phyloP scores from a whole-genome alignment of 177 flowering plant species.

The Telopea speciosissima region DNA sequence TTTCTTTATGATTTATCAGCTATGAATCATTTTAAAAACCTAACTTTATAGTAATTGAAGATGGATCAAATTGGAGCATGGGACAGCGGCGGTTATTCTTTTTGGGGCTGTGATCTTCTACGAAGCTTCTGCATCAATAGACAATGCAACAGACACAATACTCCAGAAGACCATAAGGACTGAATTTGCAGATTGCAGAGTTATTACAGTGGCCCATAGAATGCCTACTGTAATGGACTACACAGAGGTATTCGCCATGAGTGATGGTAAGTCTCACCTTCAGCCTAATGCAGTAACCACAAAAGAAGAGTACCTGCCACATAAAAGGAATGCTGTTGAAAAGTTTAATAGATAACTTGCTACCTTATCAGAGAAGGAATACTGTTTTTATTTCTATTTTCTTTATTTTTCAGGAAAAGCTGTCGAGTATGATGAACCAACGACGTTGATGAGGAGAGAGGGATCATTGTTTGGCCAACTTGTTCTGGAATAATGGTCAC shows the following conservation, averaged over 20 bases:
- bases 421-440: slow-evolving; percentile 60
- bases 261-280: slow-evolving; percentile 53
- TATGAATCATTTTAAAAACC: not conserved
- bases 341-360: not conserved
- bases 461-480: slow-evolving; percentile 53
- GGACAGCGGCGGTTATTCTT: slow-evolving; percentile 47
- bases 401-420: slow-evolving; percentile 35
- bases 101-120: slow-evolving; percentile 38
- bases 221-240: slow-evolving; percentile 92
- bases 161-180: slow-evolving; percentile 63
- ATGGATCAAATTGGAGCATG: slow-evolving; percentile 57
- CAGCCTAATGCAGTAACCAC: not conserved
- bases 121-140: slow-evolving; percentile 59
- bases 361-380: not conserved
- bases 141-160: slow-evolving; percentile 59
- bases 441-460: slow-evolving; percentile 48
- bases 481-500: slow-evolving; percentile 71
- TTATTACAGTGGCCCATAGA: slow-evolving; percentile 87
- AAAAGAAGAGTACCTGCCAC: not conserved
- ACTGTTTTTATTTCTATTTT: not conserved
- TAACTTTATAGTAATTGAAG: slow-evolving; percentile 34
- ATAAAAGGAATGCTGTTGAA: not conserved
- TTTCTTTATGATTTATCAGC: not conserved
- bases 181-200: slow-evolving; percentile 76
- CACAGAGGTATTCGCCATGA: slow-evolving; percentile 67